Percentiles rank a stretch among this genome's conserved stretches.
These are phyloP conservation scores for Pulveroboletus ravenelii DNA, from an alignment of 768 basidiomycete genomes.

Conservation along the genomic window DNA sequence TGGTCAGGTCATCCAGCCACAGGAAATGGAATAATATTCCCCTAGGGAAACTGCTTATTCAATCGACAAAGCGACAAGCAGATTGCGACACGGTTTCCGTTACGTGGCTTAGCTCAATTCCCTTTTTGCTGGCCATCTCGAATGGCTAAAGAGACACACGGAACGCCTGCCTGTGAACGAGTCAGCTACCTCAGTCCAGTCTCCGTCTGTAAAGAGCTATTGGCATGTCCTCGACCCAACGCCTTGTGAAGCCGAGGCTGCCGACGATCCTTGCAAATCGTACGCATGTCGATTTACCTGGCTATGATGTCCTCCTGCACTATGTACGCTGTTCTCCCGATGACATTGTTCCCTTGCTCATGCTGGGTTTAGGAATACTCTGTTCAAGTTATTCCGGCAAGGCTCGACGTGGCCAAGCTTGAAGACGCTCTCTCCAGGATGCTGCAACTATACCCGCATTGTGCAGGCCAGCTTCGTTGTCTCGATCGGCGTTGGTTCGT, in stretches of 20 bases:
- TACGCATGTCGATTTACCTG: conserved; percentile 9
- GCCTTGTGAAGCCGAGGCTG: conserved; percentile 2
- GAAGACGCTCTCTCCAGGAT: conserved; percentile 6
- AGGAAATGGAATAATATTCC: no score
- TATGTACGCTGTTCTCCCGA: conserved; percentile 1
- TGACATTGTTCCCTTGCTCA: not conserved
- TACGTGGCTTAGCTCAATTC: no score
- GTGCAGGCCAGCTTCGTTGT: conserved; percentile 8
- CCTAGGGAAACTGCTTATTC: no score
- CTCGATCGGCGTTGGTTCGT: conserved; percentile 10
- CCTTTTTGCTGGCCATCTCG: no score
- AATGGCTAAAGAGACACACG: no score
- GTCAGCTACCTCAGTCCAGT: not conserved
- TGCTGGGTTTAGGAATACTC: not conserved
- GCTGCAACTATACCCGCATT: conserved; percentile 15
- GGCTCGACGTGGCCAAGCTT: conserved; percentile 3
- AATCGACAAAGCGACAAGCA: no score
- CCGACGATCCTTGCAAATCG: conserved; percentile 9
- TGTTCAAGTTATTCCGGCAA: conserved; percentile 4
- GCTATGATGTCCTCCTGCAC: conserved; percentile 12
- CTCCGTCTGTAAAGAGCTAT: not conserved
- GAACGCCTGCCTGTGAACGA: no score
- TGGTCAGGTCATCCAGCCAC: no score
- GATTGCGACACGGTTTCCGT: no score
- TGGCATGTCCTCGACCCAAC: conserved; percentile 5